phyloP scores from a whole-genome alignment of 352 stramenopile species.

The Plasmopara muralis region DNA sequence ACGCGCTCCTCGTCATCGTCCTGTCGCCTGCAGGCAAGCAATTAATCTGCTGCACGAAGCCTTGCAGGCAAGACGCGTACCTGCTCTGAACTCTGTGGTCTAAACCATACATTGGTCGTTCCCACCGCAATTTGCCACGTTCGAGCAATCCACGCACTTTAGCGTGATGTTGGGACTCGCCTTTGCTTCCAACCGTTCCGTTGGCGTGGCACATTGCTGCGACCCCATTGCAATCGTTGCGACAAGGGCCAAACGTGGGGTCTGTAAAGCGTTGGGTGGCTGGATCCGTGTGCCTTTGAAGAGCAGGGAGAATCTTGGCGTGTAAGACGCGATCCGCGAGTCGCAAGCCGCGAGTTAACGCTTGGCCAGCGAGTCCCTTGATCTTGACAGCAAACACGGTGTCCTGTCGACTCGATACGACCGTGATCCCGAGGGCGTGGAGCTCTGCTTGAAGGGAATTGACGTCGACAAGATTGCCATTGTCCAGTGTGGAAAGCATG shows the following conservation, averaged over 20 bases:
- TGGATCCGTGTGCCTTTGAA: conserved; percentile 43
- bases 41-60: not conserved
- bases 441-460: conserved; percentile 68
- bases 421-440: conserved; percentile 65
- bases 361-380: conserved; percentile 56
- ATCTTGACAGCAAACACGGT: conserved; percentile 74
- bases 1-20: conserved; percentile 22
- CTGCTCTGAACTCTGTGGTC: conserved; percentile 26
- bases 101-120: conserved; percentile 53
- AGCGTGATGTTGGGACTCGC: conserved; percentile 62
- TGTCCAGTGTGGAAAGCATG: not conserved
- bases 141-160: conserved; percentile 68
- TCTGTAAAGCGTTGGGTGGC: conserved; percentile 61
- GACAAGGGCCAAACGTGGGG: conserved; percentile 70
- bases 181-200: conserved; percentile 47
- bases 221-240: conserved; percentile 47
- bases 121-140: conserved; percentile 72
- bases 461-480: conserved; percentile 20
- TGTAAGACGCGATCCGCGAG: conserved; percentile 69
- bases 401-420: conserved; percentile 69
- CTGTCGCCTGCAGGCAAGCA: conserved; percentile 8
- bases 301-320: conserved; percentile 61
- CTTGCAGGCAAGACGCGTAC: conserved; percentile 1
- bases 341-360: conserved; percentile 43
- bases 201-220: conserved; percentile 63